Evolutionary conservation across 1,284 basidiomycete genomes (phyloP).

Genomic region (Pseudozyma thailandica): DNA sequence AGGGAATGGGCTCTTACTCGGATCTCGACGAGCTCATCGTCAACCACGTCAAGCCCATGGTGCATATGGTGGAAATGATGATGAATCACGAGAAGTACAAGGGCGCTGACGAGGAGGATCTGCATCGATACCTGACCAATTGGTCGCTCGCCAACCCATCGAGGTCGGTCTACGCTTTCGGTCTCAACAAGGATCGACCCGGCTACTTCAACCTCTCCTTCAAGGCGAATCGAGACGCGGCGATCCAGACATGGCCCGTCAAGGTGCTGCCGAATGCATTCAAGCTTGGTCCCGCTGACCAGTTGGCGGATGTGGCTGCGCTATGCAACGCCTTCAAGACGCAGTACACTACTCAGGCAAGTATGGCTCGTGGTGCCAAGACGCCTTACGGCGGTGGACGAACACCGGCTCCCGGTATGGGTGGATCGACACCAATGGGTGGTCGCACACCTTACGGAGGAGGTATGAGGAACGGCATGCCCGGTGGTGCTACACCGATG

Average conservation of each 20-base stretch:
- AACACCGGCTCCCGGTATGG: conserved; percentile 45
- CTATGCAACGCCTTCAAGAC: conserved; percentile 68
- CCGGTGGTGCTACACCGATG: conserved; percentile 16
- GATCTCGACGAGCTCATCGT: conserved; percentile 98
- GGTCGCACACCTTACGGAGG: conserved; percentile 34
- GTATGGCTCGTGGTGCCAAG: conserved; percentile 52
- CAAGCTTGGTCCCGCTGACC: conserved; percentile 63
- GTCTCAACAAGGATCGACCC: conserved; percentile 85
- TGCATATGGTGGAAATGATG: conserved; percentile 91
- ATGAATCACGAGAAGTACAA: conserved; percentile 97
- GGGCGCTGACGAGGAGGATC: conserved; percentile 82
- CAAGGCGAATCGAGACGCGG: conserved; percentile 76
- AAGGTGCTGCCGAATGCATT: conserved; percentile 65
- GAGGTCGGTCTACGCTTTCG: conserved; percentile 95
- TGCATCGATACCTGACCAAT: conserved; percentile 70
- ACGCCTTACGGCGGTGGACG: conserved; percentile 53
- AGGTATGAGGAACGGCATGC: conserved; percentile 26
- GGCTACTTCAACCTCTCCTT: conserved; percentile 95
- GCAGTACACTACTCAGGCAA: conserved; percentile 64
- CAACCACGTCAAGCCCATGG: conserved; percentile 94
- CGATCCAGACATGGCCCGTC: conserved; percentile 68
- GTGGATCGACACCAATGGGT: conserved; percentile 39
- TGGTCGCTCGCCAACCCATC: conserved; percentile 86
- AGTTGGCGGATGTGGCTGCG: conserved; percentile 62
- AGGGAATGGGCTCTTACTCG: conserved; percentile 81